Percentiles rank a stretch among this genome's conserved stretches.
Evolutionary conservation across 176 grass and related monocot genomes (phyloP).

Genomic region (Hordeum vulgare): MorexV3_pseudomolecules_assembly NC_058522.1:490297277-490297776

Average conservation of each 20-base stretch:
- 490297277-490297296: slow-evolving; percentile 99
- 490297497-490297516: neutral
- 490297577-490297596: too few relatives aligned
- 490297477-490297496: neutral
- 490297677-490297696: slow-evolving; percentile 8
- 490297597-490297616: too few relatives aligned
- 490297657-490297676: neutral
- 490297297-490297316: slow-evolving; percentile 28
- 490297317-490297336: neutral
- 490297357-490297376: neutral
- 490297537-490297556: neutral
- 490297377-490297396: neutral
- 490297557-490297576: too few relatives aligned
- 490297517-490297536: neutral
- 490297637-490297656: neutral
- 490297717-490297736: slow-evolving; percentile 66
- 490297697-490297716: slow-evolving; percentile 11
- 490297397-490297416: neutral
- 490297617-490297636: neutral
- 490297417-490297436: neutral
- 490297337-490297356: neutral
- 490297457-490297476: neutral
- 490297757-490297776: slow-evolving; percentile 99
- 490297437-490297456: neutral
- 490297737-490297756: slow-evolving; percentile 96